Percentiles rank a stretch among this genome's conserved stretches.
Conservation (phyloP, 75 land plant genomes). For the Sequoia sempervirens region DNA sequence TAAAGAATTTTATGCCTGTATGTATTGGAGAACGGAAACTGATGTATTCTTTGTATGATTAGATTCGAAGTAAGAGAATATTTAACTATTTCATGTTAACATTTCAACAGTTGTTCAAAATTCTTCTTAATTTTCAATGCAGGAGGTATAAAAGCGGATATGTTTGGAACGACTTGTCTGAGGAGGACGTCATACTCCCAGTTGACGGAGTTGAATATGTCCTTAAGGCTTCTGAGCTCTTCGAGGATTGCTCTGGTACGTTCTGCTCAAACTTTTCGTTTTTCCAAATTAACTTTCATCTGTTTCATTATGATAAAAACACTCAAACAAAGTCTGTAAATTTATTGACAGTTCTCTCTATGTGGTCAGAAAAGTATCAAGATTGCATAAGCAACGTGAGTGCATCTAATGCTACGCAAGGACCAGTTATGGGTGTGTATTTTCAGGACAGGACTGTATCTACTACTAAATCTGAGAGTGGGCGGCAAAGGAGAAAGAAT, state of each 20-base stretch:
- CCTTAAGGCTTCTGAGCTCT: constrained; percentile 78
- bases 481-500: not conserved
- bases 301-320: too few relatives aligned
- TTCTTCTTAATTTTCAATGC: not conserved
- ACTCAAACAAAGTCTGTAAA: not conserved
- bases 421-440: not conserved
- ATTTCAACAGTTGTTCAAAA: too few relatives aligned
- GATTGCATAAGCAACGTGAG: not conserved
- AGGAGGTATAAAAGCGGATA: constrained; percentile 82
- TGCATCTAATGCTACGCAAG: not conserved
- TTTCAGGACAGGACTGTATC: not conserved
- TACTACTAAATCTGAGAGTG: not conserved
- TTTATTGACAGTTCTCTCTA: not conserved
- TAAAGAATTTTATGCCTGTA: too few relatives aligned
- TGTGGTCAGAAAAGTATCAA: not conserved
- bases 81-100: too few relatives aligned
- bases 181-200: constrained; percentile 67
- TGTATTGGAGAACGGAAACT: too few relatives aligned
- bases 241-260: constrained; percentile 28
- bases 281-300: not conserved
- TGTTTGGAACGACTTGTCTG: constrained; percentile 84
- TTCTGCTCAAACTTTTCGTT: not conserved
- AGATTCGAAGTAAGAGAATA: too few relatives aligned
- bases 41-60: too few relatives aligned
- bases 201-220: constrained; percentile 72